Evolutionary conservation across 495 filamentous ascomycete genomes (phyloP), one percentile per base, ranked within the genome.

Genomic region (Aspergillus mulundensis): DNA sequence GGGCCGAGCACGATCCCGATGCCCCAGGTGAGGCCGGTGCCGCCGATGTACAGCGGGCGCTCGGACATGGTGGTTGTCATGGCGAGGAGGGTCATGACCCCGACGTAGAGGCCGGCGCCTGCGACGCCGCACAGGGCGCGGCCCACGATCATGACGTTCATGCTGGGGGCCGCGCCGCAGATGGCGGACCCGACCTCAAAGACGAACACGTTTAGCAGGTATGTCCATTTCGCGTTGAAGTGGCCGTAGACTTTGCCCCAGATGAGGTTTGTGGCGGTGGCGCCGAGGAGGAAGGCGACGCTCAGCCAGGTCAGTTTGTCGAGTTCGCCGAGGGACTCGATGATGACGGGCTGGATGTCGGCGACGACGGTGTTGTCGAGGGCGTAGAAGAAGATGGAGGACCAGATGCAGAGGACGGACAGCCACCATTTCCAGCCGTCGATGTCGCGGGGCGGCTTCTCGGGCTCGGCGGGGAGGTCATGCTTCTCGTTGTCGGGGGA

Each of bases 321-420:
- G n/a, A 83, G 69, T 19, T 75, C 62, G 10, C 75, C 71, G 32
- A 87, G 32, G 32, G 32, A 81, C 0, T 54, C 38, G 23, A 71
- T 67, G 43, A 85, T 64, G 77, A 3, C 69, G 66, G 6, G 76
- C 75, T 62, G 83, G 11, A 87, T 67, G 56, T 83, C 76, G 20
- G 84, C 84, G 5, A 82, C 81, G 16, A 87, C 82, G 44, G 83
- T 87, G 32, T 80, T 82, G 56, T 87, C 84, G 10, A 86, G 70
- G 14, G 77, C 73, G 50, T 78, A 85, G 0, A 84, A 66, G 53
- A 86, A 82, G 11, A 66, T 70, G 1, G 69, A 73, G 6, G 21
- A 28, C 32, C 32, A 36, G 32, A 36, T 36, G 32, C 32, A 36
- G 32, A 36, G 12, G 32, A 36, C 32, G 2, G 32, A 36, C 5